phyloP scores from a whole-genome alignment of 75 land plant species.

The Cupressus sempervirens region DNA sequence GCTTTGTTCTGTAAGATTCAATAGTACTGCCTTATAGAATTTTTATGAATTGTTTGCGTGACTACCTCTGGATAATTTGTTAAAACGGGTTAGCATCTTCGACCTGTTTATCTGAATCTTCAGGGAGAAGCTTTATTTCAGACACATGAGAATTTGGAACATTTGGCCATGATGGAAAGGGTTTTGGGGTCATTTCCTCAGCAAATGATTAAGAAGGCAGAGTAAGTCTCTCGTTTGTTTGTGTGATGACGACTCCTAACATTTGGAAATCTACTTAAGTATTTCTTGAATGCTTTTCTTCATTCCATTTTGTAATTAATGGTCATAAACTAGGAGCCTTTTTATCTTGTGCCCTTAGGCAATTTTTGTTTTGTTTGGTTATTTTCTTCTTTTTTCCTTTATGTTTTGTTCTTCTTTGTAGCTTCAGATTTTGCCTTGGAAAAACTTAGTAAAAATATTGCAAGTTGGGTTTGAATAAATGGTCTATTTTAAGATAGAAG shows the following conservation, averaged over 20 bases:
- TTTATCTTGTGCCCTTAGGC: not conserved
- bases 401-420: not conserved
- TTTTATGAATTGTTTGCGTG: not conserved
- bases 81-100: not conserved
- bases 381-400: not conserved
- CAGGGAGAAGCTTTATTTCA: constrained; percentile 95
- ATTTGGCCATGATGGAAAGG: constrained; percentile 98
- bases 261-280: not conserved
- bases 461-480: not conserved
- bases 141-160: constrained; percentile 97
- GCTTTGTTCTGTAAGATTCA: constrained; percentile 57
- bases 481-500: not conserved
- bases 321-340: not conserved
- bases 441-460: not conserved
- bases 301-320: not conserved
- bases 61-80: not conserved
- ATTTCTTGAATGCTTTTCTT: not conserved
- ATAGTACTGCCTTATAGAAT: not conserved
- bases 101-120: constrained; percentile 2
- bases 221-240: constrained; percentile 38
- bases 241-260: not conserved
- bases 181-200: constrained; percentile 88
- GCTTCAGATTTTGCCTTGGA: not conserved
- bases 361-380: not conserved
- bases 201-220: constrained; percentile 66